Percentiles rank a stretch among this genome's conserved stretches.
Evolutionary conservation across 805 yeast species (phyloP).

Genomic region (Cyberlindnera japonica): DNA sequence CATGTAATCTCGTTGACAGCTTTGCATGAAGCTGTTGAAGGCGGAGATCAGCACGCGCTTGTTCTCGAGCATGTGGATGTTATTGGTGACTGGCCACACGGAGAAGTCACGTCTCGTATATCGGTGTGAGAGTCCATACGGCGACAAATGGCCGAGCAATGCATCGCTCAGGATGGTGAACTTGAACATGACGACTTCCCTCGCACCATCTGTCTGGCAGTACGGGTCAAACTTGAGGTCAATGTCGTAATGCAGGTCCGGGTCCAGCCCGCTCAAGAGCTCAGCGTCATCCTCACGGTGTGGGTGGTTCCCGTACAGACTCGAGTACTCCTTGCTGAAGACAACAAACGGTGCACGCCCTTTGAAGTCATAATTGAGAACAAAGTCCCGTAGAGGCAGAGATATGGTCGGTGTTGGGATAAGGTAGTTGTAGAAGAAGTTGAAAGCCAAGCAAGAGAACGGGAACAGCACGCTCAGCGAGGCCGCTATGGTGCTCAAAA

Average conservation of each 20-base stretch:
- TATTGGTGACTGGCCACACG: conserved; percentile 25
- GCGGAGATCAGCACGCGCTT: conserved; percentile 19
- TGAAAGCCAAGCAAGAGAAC: conserved; percentile 22
- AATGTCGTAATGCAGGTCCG: conserved; percentile 21
- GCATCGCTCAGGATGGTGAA: conserved; percentile 20
- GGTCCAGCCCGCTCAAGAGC: conserved; percentile 3
- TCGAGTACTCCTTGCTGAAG: conserved; percentile 13
- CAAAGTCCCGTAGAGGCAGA: conserved; percentile 19
- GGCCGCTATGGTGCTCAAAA: conserved; percentile 12
- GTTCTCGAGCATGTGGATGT: conserved; percentile 22
- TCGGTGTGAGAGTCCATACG: conserved; percentile 12
- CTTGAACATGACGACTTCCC: conserved; percentile 23
- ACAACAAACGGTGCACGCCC: conserved; percentile 22
- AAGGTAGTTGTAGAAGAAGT: conserved; percentile 24
- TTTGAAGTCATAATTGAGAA: conserved; percentile 23
- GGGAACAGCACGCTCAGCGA: conserved; percentile 21
- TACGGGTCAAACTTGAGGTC: conserved; percentile 16
- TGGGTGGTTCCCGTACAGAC: conserved; percentile 22
- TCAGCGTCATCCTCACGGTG: not conserved
- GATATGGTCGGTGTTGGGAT: conserved; percentile 24
- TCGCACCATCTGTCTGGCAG: conserved; percentile 1
- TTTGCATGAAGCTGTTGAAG: conserved; percentile 20
- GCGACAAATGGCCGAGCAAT: conserved; percentile 11
- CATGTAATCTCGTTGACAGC: conserved; percentile 11
- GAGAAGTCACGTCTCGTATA: conserved; percentile 15